Percentiles rank a stretch among this genome's conserved stretches.
Conservation (phyloP, 768 basidiomycete genomes). For the Agaricus blazei region DNA sequence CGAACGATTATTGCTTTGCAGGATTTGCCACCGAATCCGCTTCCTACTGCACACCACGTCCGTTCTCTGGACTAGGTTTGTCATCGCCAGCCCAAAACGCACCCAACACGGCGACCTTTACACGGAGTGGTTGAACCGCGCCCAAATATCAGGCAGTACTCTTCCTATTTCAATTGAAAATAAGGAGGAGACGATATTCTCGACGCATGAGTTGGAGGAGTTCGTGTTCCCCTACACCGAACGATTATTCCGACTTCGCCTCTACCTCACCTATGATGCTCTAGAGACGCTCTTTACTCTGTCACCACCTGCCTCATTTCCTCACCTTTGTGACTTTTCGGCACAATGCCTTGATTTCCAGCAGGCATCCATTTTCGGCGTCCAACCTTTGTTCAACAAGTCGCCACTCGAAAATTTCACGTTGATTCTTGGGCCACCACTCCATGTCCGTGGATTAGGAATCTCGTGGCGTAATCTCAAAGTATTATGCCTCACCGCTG, state of each 20-base stretch:
- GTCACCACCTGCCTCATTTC: not conserved
- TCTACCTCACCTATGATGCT: conserved; percentile 7
- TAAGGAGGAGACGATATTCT: conserved; percentile 1
- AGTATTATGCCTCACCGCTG: not conserved
- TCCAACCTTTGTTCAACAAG: not conserved
- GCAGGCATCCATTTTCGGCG: conserved; percentile 1
- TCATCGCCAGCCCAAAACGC: not conserved
- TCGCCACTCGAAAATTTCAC: conserved; percentile 4
- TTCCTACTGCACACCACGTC: not conserved
- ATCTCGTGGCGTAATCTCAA: conserved; percentile 7
- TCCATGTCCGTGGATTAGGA: conserved; percentile 5
- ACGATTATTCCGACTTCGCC: not conserved
- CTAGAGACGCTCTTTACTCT: conserved; percentile 1
- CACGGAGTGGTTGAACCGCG: conserved; percentile 2
- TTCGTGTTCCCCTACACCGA: not conserved
- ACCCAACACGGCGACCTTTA: not conserved
- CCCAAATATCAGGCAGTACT: not conserved
- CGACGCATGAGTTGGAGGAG: conserved; percentile 1
- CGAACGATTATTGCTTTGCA: conserved; percentile 2
- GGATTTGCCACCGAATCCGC: conserved; percentile 1
- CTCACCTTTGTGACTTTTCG: conserved; percentile 1
- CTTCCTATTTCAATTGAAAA: conserved; percentile 9
- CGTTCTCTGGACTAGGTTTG: conserved; percentile 3
- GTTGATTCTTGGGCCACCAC: conserved; percentile 1
- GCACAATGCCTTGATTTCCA: conserved; percentile 3